Percentiles rank a stretch among this genome's conserved stretches.
phyloP scores from a whole-genome alignment of 805 yeast species.

The Diddensiella santjacobensis region DNA sequence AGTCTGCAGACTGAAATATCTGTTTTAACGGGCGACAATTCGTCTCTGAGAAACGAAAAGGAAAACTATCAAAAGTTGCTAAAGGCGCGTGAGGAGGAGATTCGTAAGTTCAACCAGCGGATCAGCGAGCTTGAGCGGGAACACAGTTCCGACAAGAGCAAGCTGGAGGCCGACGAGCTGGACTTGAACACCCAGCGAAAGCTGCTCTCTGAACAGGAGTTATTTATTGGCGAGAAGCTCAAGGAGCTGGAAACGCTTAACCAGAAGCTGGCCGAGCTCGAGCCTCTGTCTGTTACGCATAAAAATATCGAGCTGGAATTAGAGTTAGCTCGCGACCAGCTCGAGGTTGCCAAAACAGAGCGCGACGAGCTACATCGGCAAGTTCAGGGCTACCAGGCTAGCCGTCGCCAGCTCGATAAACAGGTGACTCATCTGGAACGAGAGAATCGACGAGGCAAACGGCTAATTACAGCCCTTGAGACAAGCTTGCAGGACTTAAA shows the following conservation, averaged over 20 bases:
- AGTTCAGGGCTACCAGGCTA: slow-evolving; percentile 28
- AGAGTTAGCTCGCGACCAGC: slow-evolving; percentile 18
- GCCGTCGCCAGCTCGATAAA: slow-evolving; percentile 27
- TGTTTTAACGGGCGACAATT: slow-evolving; percentile 21
- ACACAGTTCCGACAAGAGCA: neutral
- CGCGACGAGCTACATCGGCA: slow-evolving; percentile 30
- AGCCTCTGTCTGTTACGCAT: slow-evolving; percentile 3
- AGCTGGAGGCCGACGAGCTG: slow-evolving; percentile 11
- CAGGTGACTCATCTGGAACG: slow-evolving; percentile 23
- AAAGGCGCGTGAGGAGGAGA: slow-evolving; percentile 18
- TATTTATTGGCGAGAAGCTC: slow-evolving; percentile 4
- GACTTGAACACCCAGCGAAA: slow-evolving; percentile 5
- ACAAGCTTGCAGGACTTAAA: slow-evolving; percentile 32
- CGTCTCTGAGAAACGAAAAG: slow-evolving; percentile 17
- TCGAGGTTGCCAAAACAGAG: slow-evolving; percentile 24
- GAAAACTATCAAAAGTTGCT: slow-evolving; percentile 12
- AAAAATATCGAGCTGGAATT: slow-evolving; percentile 11
- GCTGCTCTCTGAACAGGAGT: slow-evolving; percentile 9
- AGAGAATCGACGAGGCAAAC: slow-evolving; percentile 24
- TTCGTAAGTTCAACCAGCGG: slow-evolving; percentile 13
- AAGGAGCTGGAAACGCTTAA: slow-evolving; percentile 1
- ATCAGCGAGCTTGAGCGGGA: slow-evolving; percentile 13
- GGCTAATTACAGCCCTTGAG: slow-evolving; percentile 25
- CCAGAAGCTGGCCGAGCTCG: slow-evolving; percentile 12
- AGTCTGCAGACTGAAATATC: slow-evolving; percentile 24